phyloP scores from a whole-genome alignment of 805 yeast genomes.

The Lipomyces yamadae region DNA sequence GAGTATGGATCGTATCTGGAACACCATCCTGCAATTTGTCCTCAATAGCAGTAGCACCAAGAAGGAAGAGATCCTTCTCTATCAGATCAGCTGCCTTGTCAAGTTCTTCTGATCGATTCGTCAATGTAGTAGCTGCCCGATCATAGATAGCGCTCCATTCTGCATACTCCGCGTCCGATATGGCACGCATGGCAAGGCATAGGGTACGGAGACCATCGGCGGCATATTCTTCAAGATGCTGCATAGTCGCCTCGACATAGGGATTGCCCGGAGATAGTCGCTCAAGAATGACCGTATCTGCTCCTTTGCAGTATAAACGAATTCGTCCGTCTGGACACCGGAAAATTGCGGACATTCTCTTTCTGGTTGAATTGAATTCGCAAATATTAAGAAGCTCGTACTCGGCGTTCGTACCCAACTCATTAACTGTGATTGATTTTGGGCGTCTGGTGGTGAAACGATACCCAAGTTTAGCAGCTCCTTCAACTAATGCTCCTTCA shows the following conservation, averaged over 20 bases:
- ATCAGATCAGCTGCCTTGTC: constrained; percentile 90
- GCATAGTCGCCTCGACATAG: constrained; percentile 79
- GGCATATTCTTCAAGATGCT: constrained; percentile 95
- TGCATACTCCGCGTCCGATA: constrained; percentile 76
- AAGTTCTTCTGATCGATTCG: constrained; percentile 71
- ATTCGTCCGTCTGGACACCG: constrained; percentile 93
- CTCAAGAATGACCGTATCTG: constrained; percentile 93
- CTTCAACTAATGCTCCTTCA: constrained; percentile 97
- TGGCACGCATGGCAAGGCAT: constrained; percentile 84
- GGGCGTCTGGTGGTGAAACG: constrained; percentile 86
- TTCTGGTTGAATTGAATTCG: constrained; percentile 96
- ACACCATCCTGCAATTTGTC: constrained; percentile 98
- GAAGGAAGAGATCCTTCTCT: constrained; percentile 74
- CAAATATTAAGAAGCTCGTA: constrained; percentile 88
- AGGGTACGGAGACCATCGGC: constrained; percentile 93
- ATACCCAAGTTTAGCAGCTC: constrained; percentile 89
- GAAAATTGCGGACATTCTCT: constrained; percentile 95
- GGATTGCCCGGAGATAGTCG: constrained; percentile 72
- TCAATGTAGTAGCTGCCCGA: constrained; percentile 81
- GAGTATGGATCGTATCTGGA: constrained; percentile 93
- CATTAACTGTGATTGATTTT: constrained; percentile 69
- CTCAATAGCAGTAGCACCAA: constrained; percentile 98
- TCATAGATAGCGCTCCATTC: constrained; percentile 71
- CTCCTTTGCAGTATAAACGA: constrained; percentile 91
- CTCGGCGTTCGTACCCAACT: constrained; percentile 57